A percentile compares a stretch with the other conserved stretches of the same genome.
phyloP scores from a whole-genome alignment of 345 rosid species.

The Arabis alpina region DNA sequence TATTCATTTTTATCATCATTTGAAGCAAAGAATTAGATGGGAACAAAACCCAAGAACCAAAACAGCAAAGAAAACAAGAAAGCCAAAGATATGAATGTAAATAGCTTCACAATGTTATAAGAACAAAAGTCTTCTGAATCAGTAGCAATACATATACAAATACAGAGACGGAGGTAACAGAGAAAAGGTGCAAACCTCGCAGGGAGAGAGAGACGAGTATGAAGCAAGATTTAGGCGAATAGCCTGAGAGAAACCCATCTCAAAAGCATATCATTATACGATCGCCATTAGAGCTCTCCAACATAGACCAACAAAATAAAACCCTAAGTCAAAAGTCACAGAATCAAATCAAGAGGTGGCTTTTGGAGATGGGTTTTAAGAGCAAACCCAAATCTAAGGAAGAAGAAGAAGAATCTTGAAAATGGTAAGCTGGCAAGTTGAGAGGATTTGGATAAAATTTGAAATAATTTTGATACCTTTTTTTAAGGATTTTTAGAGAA shows the following conservation, averaged over 20 bases:
- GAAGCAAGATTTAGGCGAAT: slow-evolving; percentile 49
- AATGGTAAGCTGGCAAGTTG: neutral
- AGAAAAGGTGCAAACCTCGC: slow-evolving; percentile 33
- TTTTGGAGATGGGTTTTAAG: neutral
- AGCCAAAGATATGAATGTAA: neutral
- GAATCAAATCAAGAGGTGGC: slow-evolving; percentile 6
- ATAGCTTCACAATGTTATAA: neutral
- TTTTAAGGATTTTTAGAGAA: slow-evolving; percentile 18
- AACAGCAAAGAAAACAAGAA: neutral
- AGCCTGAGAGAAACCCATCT: slow-evolving; percentile 63
- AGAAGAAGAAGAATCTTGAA: slow-evolving; percentile 20
- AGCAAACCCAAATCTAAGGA: slow-evolving; percentile 26
- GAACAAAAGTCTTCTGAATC: neutral
- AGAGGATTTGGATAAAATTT: neutral
- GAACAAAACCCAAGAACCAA: neutral
- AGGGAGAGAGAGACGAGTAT: slow-evolving; percentile 38
- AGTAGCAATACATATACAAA: neutral
- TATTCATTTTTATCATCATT: neutral
- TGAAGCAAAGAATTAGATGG: slow-evolving; percentile 10
- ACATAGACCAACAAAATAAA: neutral
- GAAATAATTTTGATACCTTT: neutral
- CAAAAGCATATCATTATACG: slow-evolving; percentile 19
- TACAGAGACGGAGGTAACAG: neutral
- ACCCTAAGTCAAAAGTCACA: neutral
- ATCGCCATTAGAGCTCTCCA: slow-evolving; percentile 10